A percentile compares a stretch with the other conserved stretches of the same genome.
phyloP scores from a whole-genome alignment of 352 stramenopile genomes.

The Albugo candida region DNA sequence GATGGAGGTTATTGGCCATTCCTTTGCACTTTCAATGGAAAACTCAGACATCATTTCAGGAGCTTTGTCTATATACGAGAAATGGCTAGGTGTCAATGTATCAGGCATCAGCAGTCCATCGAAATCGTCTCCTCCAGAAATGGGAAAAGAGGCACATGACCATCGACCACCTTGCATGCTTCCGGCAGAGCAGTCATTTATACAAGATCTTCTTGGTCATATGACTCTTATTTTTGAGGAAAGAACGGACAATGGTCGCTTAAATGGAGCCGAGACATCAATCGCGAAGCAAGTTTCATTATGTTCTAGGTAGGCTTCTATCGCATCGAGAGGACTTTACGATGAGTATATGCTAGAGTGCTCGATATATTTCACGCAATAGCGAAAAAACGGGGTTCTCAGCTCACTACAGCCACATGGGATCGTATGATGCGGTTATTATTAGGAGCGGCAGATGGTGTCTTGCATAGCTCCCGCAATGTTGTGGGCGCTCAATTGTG shows the following conservation, averaged over 20 bases:
- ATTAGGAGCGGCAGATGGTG: slow-evolving; percentile 46
- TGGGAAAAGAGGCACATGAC: slow-evolving; percentile 5
- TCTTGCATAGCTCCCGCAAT: slow-evolving; percentile 59
- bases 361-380: slow-evolving; percentile 63
- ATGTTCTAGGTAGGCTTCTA: slow-evolving; percentile 30
- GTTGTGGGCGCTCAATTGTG: slow-evolving; percentile 54
- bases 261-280: slow-evolving; percentile 13
- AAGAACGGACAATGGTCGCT: slow-evolving; percentile 13
- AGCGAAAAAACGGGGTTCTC: slow-evolving; percentile 32
- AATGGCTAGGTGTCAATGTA: slow-evolving; percentile 50
- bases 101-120: slow-evolving; percentile 6
- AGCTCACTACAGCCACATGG: slow-evolving; percentile 58
- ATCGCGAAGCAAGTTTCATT: slow-evolving; percentile 52
- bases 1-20: slow-evolving; percentile 73
- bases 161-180: slow-evolving; percentile 49
- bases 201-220: slow-evolving; percentile 70
- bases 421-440: slow-evolving; percentile 65
- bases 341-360: slow-evolving; percentile 16
- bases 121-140: background rate
- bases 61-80: slow-evolving; percentile 58
- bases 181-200: slow-evolving; percentile 67
- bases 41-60: slow-evolving; percentile 66
- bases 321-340: too few relatives aligned
- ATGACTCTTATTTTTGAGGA: slow-evolving; percentile 81
- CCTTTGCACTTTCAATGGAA: slow-evolving; percentile 70